Conservation (phyloP, 2,329 filamentous ascomycete species). For the Exophiala calicioides region DNA sequence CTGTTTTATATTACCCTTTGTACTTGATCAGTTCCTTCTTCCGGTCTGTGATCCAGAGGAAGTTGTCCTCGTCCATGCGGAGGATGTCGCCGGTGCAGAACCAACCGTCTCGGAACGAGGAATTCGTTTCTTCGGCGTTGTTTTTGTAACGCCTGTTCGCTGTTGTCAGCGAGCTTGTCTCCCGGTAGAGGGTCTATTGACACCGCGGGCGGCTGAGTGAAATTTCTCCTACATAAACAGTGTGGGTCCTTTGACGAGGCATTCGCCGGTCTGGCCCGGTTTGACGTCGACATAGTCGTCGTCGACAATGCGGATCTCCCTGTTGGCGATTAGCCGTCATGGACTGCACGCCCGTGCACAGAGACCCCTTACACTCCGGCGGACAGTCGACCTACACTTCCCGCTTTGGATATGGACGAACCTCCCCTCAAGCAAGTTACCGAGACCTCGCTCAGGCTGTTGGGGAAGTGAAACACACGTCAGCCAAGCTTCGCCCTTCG, state of each 20-base stretch:
- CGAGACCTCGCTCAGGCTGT: not conserved
- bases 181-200: not conserved
- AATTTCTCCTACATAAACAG: conserved; percentile 8
- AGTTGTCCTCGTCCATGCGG: conserved; percentile 21
- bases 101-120: conserved; percentile 19
- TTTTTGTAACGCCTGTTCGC: conserved; percentile 20
- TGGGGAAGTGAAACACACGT: not conserved
- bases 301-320: conserved; percentile 7
- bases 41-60: conserved; percentile 25
- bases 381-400: conserved; percentile 5
- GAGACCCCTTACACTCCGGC: not conserved
- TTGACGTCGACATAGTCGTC: conserved; percentile 1
- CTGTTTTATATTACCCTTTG: no score
- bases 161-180: not conserved
- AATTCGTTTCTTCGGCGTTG: conserved; percentile 19
- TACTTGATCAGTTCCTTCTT: conserved; percentile 31
- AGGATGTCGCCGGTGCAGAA: conserved; percentile 28
- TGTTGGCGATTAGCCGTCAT: not conserved
- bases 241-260: not conserved
- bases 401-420: not conserved
- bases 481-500: not conserved
- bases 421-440: not conserved
- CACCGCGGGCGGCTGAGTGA: no score
- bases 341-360: no score
- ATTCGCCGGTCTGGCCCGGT: not conserved